Base-by-base conservation (phyloP, 768 basidiomycete genomes). In the Daedaleopsis nitida region DNA sequence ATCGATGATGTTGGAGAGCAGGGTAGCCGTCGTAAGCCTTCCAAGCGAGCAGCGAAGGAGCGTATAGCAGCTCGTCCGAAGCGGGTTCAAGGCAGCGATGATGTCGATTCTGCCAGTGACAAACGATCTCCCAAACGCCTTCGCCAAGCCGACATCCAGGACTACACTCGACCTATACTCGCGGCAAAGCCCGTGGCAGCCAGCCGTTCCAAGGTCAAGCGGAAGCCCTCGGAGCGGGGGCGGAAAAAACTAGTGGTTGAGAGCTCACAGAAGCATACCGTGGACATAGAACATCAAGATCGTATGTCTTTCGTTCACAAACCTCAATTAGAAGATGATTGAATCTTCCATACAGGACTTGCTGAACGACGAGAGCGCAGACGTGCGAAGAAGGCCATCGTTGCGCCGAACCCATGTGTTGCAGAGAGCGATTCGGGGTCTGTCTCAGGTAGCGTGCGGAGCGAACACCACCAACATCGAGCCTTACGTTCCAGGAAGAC, bases 291-390 rank as follows among this genome's bases (percentile, higher is more conserved):
- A 13, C 49, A 60, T n/a, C 49, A 48, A 27, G 10, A 44, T 23
- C 32, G 61, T 62, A 35, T 37, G 39, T 53, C 10, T 54, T 48
- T 12, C 21, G 4, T 12, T 17, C 21, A 16, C 9, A 10, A 13
- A 1, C n/a, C 2, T 17, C 14, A 5, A 23, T 12, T n/a, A 17
- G 2, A 19, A 19, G 37, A 2, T 42, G 17, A 37, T 48, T 12
- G 17, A n/a, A 34, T 7, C 27, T 32, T 32, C 7, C 14, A 55
- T 44, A 23, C 44, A 92, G 90, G 89, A 57, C 73, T 89, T 13
- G 76, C 79, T 12, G 86, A 87, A 63, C 82, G 91, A 27, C 82
- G 87, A 14, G 83, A 89, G 62, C 79, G 85, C 48, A 86, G 87
- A 70, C 81, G 83, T 55, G 73, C 73, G 23, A 89, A 84, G 67